Evolutionary conservation across 441 rosid genomes (phyloP), one percentile per base, ranked within the genome.

Genomic region (Pelargonium fulgidum): DNA sequence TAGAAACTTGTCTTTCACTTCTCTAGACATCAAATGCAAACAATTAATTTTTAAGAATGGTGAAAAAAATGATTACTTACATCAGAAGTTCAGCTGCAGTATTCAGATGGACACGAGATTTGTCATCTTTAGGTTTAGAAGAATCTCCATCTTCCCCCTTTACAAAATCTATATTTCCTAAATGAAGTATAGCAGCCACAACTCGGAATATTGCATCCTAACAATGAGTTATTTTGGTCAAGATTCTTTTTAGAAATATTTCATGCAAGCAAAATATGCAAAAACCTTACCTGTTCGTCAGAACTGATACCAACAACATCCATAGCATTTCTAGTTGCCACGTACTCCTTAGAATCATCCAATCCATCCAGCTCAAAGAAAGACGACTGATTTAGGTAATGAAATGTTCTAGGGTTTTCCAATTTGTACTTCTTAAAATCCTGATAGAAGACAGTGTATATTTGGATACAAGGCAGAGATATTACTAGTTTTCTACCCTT

Each of bases 181-280:
- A 83, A 85, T 94, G 97, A 69, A 94, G 91, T 79, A 94, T 86
- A 70, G 96, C 96, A 74, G 99, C 99, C 73, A 94, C 93, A 77
- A 91, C 89, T 20, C 88, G 89, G 72, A 94, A 94, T 75, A 94
- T 85, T 14, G 84, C 96, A 78, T 94, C 96, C 99, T 94, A 79
- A 14, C 29, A 70, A 65, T 65, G 73, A 54, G 70, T 48, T 64
- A 68, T 45, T 54, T 79, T 69, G 76, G 79, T 62, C 63, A 67
- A 73, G 65, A 68, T 54, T 59, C 63, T 73, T 59, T 65, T 42
- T 20, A 2, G 16, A 41, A 45, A 68, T 68, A 36, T 62, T 52
- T 62, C 54, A 67, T 36, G 11, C 50, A 20, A 3, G 41, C 62
- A 59, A 42, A 29, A 24, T 64, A 62, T 54, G 64, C 39, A 76